These are phyloP conservation scores for Borovskyia barvae DNA, from an alignment of 208 protist species.

Conservation along the genomic window DNA sequence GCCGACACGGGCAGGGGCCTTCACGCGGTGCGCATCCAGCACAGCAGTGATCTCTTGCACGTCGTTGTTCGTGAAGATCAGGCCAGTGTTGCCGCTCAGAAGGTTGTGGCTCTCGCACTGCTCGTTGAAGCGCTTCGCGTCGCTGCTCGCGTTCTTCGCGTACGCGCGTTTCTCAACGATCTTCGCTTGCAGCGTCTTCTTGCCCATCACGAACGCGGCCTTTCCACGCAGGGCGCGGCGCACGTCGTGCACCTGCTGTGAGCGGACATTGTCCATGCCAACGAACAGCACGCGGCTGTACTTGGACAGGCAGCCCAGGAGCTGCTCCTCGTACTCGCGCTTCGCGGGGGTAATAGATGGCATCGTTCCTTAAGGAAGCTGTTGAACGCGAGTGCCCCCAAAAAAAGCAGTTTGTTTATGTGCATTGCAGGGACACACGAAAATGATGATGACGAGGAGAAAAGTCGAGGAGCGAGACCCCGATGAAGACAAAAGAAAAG, in stretches of 20 bases:
- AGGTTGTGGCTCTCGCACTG: conserved; percentile 54
- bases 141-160: conserved; percentile 35
- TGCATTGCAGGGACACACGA: too few relatives aligned
- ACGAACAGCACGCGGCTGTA: conserved; percentile 97
- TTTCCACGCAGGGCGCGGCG: conserved; percentile 94
- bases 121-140: conserved; percentile 62
- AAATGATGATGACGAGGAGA: too few relatives aligned
- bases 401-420: background rate
- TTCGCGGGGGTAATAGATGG: conserved; percentile 73
- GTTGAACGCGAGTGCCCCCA: background rate
- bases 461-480: too few relatives aligned
- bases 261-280: conserved; percentile 97
- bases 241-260: conserved; percentile 96
- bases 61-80: conserved; percentile 98
- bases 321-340: conserved; percentile 90
- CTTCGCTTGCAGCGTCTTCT: conserved; percentile 98
- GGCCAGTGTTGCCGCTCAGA: conserved; percentile 95
- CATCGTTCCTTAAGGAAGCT: conserved; percentile 21
- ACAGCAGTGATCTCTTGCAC: conserved; percentile 83
- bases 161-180: conserved; percentile 84
- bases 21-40: conserved; percentile 88
- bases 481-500: too few relatives aligned
- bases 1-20: conserved; percentile 96
- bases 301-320: conserved; percentile 89
- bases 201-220: conserved; percentile 97